Evolutionary conservation across 306 rosid species (phyloP), one percentile per base, ranked within the genome.

Genomic region (Castanea mollissima): DNA sequence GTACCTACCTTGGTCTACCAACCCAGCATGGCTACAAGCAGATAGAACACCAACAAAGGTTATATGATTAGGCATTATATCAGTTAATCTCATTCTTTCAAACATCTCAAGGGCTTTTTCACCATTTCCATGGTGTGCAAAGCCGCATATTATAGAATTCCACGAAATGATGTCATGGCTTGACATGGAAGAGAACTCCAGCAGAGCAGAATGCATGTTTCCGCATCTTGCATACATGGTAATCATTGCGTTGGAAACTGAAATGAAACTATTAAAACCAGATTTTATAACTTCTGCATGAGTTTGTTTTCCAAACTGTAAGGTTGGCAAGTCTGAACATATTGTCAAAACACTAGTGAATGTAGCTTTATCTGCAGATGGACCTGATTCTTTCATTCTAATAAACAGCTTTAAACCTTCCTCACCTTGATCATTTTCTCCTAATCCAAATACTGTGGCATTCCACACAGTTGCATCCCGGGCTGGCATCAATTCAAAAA

Each of bases 201-300:
- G 7, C 65, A 82, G 25, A 78, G 92, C 88, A 38, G 78, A 89
- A 51, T 78, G 85, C 90, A 84, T 71, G 57, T 56, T 82, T 38
- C 92, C 92, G 64, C 92, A 89, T 76, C 88, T 89, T 29, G 92
- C 88, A 19, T 89, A 89, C 92, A 89, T 89, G 76, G 88, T 86
- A 44, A 86, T 57, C 80, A 82, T 80, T 35, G 90, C 92, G 65
- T 86, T 89, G 11, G 88, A 82, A 38, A 89, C 90, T 7, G 90
- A 81, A 49, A 89, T 35, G 31, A 64, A 74, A n/a, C 57, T 41
- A 35, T 32, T 20, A 68, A 86, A 86, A 75, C 92, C 92, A 3
- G 69, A 55, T 76, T 80, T 86, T 16, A 83, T 59, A 35, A 59
- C 57, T 14, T 60, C 79, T 23, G 83, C 85, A 73, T 89, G 92